Base-by-base conservation (phyloP, 192 early-diverging fungal species). In the Paraglomus brasilianum region DNA sequence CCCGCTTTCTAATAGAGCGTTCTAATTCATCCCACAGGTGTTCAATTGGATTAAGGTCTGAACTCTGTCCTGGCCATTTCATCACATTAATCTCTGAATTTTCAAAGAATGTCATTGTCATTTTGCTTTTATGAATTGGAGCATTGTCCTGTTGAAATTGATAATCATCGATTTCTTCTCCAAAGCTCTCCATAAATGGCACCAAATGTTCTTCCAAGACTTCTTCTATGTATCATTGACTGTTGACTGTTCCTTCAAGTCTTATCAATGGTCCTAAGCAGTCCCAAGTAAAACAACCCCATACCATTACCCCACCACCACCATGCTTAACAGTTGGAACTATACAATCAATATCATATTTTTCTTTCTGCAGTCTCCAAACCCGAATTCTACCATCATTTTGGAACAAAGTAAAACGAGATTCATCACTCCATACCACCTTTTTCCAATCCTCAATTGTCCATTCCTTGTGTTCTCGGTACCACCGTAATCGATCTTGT, bases 1-100 rank as follows among this genome's bases (percentile, higher is more conserved):
- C 41, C 30, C 22, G 56, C n/a, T 30, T 38, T 39, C 56, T 15
- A 21, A 58, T 39, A 22, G 8, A 5, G n/a, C 24, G 24, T 21
- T 58, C 56, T 30, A 58, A 39, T 58, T 58, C 56, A 30, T 58
- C 24, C 56, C 56, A 58, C 30, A 58, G 56, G n/a, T 58, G 21
- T n/a, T 58, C 56, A 21, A 58, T 58, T 5, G 56, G 56, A 30
- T 58, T 58, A 39, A 58, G 56, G n/a, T 58, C 8, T 9, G 24
- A 39, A 30, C 56, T 58, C 56, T 58, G 56, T 5, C 30, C 24
- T 5, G 56, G 56, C 56, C 56, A 58, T 30, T 22, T 19, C 44
- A 63, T 41, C 44, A 13, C 7, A 45, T 5, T 1, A 1, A 47
- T 22, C 2, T 17, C 2, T 22, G 44, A 46, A 22, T 47, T 45